phyloP scores from a whole-genome alignment of 768 basidiomycete genomes.

The Serendipita vermifera region DNA sequence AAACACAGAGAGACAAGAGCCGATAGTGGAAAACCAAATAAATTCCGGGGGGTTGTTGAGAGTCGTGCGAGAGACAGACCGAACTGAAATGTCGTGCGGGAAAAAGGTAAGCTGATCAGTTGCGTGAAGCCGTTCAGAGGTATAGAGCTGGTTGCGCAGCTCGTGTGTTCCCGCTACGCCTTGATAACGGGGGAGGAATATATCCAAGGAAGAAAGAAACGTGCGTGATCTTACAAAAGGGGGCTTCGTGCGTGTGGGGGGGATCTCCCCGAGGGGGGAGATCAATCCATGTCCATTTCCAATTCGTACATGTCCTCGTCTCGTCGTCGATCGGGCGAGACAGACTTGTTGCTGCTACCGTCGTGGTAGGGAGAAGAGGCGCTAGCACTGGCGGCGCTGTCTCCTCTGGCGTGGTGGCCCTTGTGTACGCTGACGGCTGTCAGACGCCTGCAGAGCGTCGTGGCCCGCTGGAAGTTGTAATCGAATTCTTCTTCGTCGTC shows the following conservation, averaged over 20 bases:
- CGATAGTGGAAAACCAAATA: too few relatives aligned
- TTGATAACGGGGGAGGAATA: background rate
- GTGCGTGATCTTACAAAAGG: background rate
- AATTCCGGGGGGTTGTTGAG: too few relatives aligned
- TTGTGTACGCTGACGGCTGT: background rate
- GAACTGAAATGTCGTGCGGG: too few relatives aligned
- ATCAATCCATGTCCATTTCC: constrained; percentile 14
- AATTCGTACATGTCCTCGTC: constrained; percentile 18
- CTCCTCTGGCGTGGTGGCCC: background rate
- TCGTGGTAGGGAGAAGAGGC: background rate
- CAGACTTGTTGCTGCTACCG: background rate
- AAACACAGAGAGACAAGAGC: too few relatives aligned
- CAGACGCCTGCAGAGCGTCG: constrained; percentile 2
- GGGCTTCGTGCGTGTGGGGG: background rate
- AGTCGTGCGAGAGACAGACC: too few relatives aligned
- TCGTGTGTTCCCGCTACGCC: background rate
- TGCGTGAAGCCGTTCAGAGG: too few relatives aligned
- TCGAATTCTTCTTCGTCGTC: constrained; percentile 12
- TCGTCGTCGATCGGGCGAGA: constrained; percentile 2
- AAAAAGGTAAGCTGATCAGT: background rate
- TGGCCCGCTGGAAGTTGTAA: background rate
- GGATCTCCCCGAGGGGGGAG: background rate
- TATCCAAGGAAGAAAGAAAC: background rate
- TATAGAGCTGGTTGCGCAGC: background rate
- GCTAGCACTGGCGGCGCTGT: background rate